Base-by-base conservation (phyloP, 768 basidiomycete genomes). In the Mycena filopes region DNA sequence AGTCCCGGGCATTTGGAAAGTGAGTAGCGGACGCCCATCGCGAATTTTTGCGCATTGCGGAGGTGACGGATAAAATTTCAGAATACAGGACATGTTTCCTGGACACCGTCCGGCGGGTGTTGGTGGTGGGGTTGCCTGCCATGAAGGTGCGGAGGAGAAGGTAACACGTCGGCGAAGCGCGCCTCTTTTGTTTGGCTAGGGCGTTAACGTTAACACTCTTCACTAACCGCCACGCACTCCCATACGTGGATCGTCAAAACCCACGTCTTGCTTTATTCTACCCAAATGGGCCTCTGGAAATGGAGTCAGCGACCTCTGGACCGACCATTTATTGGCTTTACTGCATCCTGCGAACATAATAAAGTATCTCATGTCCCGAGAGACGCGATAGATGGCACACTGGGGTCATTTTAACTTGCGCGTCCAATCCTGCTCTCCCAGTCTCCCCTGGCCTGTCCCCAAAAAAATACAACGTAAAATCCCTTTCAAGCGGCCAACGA, bases 41-140 rank as follows among this genome's bases (percentile, higher is more conserved):
- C 48, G 96, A 95, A 80, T 99, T 99, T 82, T 96, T 95, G 77
- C 97, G 93, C 96, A 99, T 99, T 21, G 89, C 86, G 2, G 94
- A 92, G 38, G 95, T 98, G 69, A 99, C 94, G 20, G 93, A 84
- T 54, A 96, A 85, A 65, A 98, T 92, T 82, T 99, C 96, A 45
- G 95, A 91, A 66, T 93, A 88, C 36, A 99, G 77, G 45, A 98
- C 86, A 84, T 95, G 92, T 63, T 89, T 89, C 49, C 81, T 77
- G n/a, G 90, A 86, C 58, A 88, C 82, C 55, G 77, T 71, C 64
- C 72, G 74, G 61, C 74, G 75, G 62, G 72, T 40, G 66, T 26
- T 33, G 28, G 40, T n/a, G 60, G 42, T 74, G 33, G 71, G 62
- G 56, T 70, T 68, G 48, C 65, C 51, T 31, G 70, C 63, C 55